Percentiles rank a stretch among this genome's conserved stretches.
Evolutionary conservation across 345 rosid genomes (phyloP).

Genomic region (Populus davidiana): DNA sequence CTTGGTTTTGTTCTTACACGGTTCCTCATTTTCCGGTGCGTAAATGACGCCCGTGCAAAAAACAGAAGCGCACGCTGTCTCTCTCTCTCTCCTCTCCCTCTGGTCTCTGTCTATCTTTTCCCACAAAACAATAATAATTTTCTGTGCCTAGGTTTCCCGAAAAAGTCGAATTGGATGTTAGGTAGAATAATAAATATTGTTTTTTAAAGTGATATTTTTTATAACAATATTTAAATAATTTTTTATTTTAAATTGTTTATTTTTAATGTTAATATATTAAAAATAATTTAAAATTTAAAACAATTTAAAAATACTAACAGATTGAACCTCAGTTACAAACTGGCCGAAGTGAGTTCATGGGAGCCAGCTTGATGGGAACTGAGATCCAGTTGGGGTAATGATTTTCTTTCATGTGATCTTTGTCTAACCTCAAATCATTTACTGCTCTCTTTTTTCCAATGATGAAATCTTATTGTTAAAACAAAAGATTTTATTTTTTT

Average conservation of each 20-base stretch:
- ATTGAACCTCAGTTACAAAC: too few relatives aligned
- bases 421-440: neutral
- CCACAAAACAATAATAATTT: conserved; percentile 1
- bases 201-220: too few relatives aligned
- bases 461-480: neutral
- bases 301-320: too few relatives aligned
- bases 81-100: neutral
- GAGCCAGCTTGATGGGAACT: neutral
- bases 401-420: neutral
- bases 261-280: too few relatives aligned
- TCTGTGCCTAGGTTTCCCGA: neutral
- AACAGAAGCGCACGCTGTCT: neutral
- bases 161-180: neutral
- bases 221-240: too few relatives aligned
- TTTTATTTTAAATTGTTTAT: too few relatives aligned
- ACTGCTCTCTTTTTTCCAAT: neutral
- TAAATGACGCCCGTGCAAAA: conserved; percentile 26
- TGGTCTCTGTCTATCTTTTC: neutral
- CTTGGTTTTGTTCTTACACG: neutral
- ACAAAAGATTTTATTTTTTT: too few relatives aligned
- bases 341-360: neutral
- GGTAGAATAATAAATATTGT: too few relatives aligned
- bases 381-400: neutral
- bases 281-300: too few relatives aligned
- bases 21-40: conserved; percentile 27